These are phyloP conservation scores for Chaetomium strumarium DNA, from an alignment of 2,329 filamentous ascomycete genomes.

Conservation along the genomic window DNA sequence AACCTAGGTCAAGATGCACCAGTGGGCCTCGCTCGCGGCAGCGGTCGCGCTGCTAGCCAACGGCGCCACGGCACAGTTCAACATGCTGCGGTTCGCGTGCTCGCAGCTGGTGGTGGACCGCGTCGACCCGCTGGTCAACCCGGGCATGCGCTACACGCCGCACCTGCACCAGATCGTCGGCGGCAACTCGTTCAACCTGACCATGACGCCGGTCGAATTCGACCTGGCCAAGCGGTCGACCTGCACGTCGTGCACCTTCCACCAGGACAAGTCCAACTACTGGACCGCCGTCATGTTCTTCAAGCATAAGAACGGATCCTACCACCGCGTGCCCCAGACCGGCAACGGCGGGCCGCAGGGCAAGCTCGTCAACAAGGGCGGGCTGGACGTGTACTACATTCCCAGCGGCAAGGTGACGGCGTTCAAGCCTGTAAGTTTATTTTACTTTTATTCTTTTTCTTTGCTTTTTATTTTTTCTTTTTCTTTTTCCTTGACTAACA, in stretches of 20 bases:
- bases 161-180: slow-evolving; percentile 44
- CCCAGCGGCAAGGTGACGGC: slow-evolving; percentile 38
- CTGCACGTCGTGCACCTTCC: slow-evolving; percentile 40
- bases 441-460: background rate
- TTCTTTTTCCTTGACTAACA: background rate
- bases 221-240: slow-evolving; percentile 33
- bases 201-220: slow-evolving; percentile 35
- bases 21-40: slow-evolving; percentile 24
- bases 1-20: slow-evolving; percentile 23
- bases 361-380: slow-evolving; percentile 37
- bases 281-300: slow-evolving; percentile 44
- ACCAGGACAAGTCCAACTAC: slow-evolving; percentile 42
- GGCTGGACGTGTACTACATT: slow-evolving; percentile 41
- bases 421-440: slow-evolving; percentile 33
- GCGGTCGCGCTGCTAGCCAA: slow-evolving; percentile 27
- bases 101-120: slow-evolving; percentile 43
- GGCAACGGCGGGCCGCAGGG: slow-evolving; percentile 42
- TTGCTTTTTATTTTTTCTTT: too few relatives aligned
- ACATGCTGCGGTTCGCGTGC: slow-evolving; percentile 44
- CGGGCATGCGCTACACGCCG: slow-evolving; percentile 39
- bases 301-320: slow-evolving; percentile 38
- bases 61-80: slow-evolving; percentile 28
- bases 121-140: slow-evolving; percentile 41
- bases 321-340: slow-evolving; percentile 39
- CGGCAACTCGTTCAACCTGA: slow-evolving; percentile 40